A percentile compares a stretch with the other conserved stretches of the same genome.
These are phyloP conservation scores for Mortierella sp. DNA, from an alignment of 371 early-diverging fungal species.

Conservation along the genomic window DNA sequence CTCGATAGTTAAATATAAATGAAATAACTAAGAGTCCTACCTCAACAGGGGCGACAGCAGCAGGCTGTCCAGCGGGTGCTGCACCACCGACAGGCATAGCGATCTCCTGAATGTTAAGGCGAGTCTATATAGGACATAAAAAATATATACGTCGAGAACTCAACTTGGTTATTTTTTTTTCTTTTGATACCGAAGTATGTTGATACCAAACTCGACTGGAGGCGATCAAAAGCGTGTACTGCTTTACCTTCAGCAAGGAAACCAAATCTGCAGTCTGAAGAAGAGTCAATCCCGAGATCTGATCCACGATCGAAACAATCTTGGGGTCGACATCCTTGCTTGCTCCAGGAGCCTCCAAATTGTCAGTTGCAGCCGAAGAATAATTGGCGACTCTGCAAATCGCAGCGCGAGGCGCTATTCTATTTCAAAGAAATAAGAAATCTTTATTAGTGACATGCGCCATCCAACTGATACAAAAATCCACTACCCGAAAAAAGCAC, in stretches of 20 bases:
- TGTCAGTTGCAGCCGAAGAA: constrained; percentile 42
- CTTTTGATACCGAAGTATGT: too few relatives aligned
- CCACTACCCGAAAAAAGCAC: too few relatives aligned
- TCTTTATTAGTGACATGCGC: too few relatives aligned
- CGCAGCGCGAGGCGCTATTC: constrained; percentile 47
- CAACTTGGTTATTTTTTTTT: too few relatives aligned
- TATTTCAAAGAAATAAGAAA: constrained; percentile 1
- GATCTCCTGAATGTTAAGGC: constrained; percentile 93
- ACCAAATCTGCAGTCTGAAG: constrained; percentile 93
- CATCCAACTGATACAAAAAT: too few relatives aligned
- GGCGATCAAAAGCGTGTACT: too few relatives aligned
- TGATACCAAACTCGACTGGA: too few relatives aligned
- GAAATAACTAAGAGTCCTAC: too few relatives aligned
- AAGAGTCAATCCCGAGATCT: constrained; percentile 89
- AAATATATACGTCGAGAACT: too few relatives aligned
- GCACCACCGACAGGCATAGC: constrained; percentile 86
- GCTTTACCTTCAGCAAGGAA: constrained; percentile 89
- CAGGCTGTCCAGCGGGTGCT: constrained; percentile 67
- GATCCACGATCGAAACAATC: constrained; percentile 86
- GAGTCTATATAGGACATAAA: too few relatives aligned
- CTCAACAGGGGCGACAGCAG: constrained; percentile 68
- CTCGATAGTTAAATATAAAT: neutral
- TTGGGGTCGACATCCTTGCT: constrained; percentile 73
- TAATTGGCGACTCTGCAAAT: constrained; percentile 52
- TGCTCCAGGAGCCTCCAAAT: constrained; percentile 70